Base-by-base conservation (phyloP, 768 basidiomycete genomes). In the Agrocybe chaxingu region DNA sequence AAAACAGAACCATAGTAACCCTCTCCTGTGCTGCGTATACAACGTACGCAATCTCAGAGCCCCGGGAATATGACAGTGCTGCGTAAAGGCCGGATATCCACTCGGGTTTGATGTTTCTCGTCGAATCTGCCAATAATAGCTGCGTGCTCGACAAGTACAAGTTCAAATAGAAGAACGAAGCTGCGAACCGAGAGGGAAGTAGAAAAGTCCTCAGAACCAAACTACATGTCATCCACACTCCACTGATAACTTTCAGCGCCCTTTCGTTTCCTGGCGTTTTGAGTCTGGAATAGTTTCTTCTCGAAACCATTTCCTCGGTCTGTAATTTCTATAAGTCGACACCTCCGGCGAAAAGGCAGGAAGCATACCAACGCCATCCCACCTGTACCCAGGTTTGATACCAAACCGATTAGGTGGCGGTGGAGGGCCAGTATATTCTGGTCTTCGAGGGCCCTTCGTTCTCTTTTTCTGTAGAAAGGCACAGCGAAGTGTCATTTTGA, bases 321-420 rank as follows among this genome's bases (percentile, higher is more conserved):
- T 94, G 57, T 11, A 46, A 42, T 12, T 30, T 30, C 42, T 32
- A 16, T 50, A 29, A 49, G 46, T 31, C 32, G 13, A 18, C 43
- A 7, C n/a, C 50, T 33, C 10, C 13, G 43, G 44, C 10, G 39
- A 13, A 40, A 32, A 33, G 8, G 16, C 11, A 59, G 41, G 46
- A 44, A 47, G 74, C 79, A 56, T 54, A 92, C 95, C 95, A 55
- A 98, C 97, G 29, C 97, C 97, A 65, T 99, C 97, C 97, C 97
- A 99, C 63, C 96, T 78, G 66, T 94, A 92, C 0, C 97, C 97
- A 19, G 97, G 97, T 56, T 81, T 87, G 55, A 99, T 98, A 18
- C 88, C 87, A 66, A 96, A 98, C 6, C 97, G 84, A 70, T 99
- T 98, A 7, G 96, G 95, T 10, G 93, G 87, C 1, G 92, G 91